These are phyloP conservation scores for Xanthoceras sorbifolium DNA, from an alignment of 345 rosid species.

Conservation along the genomic window DNA sequence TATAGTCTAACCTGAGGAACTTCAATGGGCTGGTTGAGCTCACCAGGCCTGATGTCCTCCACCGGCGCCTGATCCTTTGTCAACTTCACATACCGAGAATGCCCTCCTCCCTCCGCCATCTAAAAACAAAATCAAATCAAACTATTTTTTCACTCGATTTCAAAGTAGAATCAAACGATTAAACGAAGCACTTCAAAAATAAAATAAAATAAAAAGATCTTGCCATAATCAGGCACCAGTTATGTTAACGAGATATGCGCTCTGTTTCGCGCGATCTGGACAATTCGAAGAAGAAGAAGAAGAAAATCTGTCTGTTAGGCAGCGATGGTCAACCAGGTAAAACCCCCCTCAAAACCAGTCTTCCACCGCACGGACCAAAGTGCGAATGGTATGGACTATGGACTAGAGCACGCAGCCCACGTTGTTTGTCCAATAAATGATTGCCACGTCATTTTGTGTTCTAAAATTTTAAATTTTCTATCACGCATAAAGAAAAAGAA, in stretches of 20 bases:
- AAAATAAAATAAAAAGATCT: background rate
- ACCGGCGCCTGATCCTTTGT: constrained; percentile 70
- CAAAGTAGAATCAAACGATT: background rate
- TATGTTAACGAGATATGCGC: background rate
- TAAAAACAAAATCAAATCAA: constrained; percentile 27
- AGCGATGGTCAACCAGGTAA: background rate
- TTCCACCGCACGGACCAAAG: background rate
- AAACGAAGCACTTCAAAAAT: background rate
- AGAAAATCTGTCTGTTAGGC: background rate
- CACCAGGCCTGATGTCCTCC: constrained; percentile 89
- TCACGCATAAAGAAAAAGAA: too few species aligned
- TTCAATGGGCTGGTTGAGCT: constrained; percentile 94
- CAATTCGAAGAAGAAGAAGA: background rate
- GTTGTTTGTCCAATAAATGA: background rate
- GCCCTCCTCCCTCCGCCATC: constrained; percentile 82
- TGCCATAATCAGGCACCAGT: background rate
- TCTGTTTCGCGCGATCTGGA: constrained; percentile 6
- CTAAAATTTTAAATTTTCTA: too few species aligned
- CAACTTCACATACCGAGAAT: constrained; percentile 80
- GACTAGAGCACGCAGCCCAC: background rate
- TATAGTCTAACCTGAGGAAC: constrained; percentile 72
- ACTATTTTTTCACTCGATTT: too few species aligned
- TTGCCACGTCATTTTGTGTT: background rate
- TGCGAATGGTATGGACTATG: background rate
- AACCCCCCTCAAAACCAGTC: background rate